Conservation (phyloP, 75 land plant genomes). For the Selaginella moellendorffii region DNA sequence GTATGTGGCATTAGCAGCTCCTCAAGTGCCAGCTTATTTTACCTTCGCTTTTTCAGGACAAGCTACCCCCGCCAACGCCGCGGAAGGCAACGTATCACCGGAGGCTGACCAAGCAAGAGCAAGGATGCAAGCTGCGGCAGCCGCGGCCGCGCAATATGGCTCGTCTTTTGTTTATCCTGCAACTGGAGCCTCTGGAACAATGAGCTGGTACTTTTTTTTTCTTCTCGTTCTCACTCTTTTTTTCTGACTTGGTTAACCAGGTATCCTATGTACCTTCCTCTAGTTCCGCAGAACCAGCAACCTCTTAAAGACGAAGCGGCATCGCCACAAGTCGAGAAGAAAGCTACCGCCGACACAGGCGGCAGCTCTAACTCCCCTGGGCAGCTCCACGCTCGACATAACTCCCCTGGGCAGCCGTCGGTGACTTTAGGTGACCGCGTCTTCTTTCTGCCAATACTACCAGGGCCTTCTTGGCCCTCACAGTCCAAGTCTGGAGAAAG, state of each 20-base stretch:
- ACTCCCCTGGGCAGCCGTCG: not conserved
- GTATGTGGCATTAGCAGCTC: too few species aligned
- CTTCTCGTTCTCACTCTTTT: not conserved
- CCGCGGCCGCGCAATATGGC: slow-evolving; percentile 52
- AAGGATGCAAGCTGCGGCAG: slow-evolving; percentile 62
- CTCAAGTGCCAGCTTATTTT: too few species aligned
- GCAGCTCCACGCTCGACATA: not conserved
- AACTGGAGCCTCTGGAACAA: slow-evolving; percentile 22
- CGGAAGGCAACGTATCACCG: slow-evolving; percentile 1
- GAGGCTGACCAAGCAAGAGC: slow-evolving; percentile 27
- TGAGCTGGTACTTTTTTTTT: slow-evolving; percentile 26
- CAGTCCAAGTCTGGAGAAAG: not conserved
- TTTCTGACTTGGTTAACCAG: slow-evolving; percentile 8
- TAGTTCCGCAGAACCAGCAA: slow-evolving; percentile 17
- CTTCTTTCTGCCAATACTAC: too few species aligned
- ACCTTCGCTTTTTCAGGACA: too few species aligned
- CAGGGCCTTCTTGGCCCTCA: not conserved
- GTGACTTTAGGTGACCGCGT: not conserved
- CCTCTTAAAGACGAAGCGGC: not conserved
- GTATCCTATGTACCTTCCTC: slow-evolving; percentile 22
- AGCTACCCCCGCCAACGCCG: not conserved
- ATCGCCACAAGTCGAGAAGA: not conserved
- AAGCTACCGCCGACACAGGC: not conserved
- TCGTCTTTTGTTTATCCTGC: slow-evolving; percentile 63
- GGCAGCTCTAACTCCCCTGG: not conserved